Evolutionary conservation across 805 yeast genomes (phyloP).

Genomic region (Metschnikowia colocasiae): DNA sequence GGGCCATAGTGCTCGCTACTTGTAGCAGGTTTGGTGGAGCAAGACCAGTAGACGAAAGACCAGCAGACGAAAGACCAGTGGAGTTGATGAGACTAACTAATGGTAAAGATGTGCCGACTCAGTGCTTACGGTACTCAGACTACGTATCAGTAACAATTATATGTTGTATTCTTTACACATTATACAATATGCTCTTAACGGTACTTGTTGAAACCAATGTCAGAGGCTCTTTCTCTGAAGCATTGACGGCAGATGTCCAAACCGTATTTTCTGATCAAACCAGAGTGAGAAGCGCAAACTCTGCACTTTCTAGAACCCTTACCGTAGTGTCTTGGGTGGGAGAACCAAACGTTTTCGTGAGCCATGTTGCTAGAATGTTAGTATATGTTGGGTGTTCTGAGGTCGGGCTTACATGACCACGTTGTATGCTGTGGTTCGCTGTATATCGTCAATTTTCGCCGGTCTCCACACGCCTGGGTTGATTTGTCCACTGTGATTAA

Average conservation of each 20-base stretch:
- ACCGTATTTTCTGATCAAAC: slow-evolving; percentile 99
- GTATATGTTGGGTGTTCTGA: slow-evolving; percentile 19
- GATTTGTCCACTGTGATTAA: too few species aligned
- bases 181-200: slow-evolving; percentile 55
- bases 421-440: too few species aligned
- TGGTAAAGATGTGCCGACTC: too few species aligned
- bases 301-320: slow-evolving; percentile 99
- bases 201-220: slow-evolving; percentile 98
- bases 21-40: too few species aligned
- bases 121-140: neutral
- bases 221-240: slow-evolving; percentile 99
- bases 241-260: slow-evolving; percentile 99
- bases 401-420: too few species aligned
- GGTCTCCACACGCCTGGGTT: too few species aligned
- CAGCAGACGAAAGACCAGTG: too few species aligned
- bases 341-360: slow-evolving; percentile 99
- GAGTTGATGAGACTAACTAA: too few species aligned
- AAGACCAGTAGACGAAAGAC: too few species aligned
- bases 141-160: slow-evolving; percentile 5
- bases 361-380: slow-evolving; percentile 73
- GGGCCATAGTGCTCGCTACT: too few species aligned
- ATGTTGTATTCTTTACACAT: slow-evolving; percentile 14
- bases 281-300: slow-evolving; percentile 97
- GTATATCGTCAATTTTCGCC: too few species aligned
- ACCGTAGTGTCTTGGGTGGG: slow-evolving; percentile 99